These are phyloP conservation scores for Paraleonurus japonicus DNA, from an alignment of 257 asterid species.

Conservation along the genomic window DNA sequence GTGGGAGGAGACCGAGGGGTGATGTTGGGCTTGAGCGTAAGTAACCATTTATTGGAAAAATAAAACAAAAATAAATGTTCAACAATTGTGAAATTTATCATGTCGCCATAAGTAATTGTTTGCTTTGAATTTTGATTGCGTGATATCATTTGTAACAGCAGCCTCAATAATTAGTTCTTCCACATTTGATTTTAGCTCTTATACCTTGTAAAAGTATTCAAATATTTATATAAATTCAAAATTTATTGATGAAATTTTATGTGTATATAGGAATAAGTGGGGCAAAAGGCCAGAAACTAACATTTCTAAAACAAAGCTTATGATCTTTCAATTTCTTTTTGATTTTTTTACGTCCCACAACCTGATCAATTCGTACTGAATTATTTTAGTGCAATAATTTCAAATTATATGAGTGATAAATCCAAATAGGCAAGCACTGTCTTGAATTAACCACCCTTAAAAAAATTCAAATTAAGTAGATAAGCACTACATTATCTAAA, in stretches of 20 bases:
- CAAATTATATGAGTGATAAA: background rate
- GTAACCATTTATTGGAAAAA: background rate
- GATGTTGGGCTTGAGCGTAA: too few relatives aligned
- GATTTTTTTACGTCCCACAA: background rate
- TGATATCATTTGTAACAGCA: slow-evolving; percentile 7
- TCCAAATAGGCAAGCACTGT: background rate
- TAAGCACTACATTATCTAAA: background rate
- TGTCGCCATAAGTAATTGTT: slow-evolving; percentile 8
- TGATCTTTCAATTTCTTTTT: background rate
- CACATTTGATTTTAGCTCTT: slow-evolving; percentile 11
- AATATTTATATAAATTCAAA: too few relatives aligned
- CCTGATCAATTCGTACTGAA: background rate
- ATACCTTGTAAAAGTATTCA: background rate
- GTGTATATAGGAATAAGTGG: background rate
- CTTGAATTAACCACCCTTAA: background rate
- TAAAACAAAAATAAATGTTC: background rate
- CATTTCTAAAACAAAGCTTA: background rate
- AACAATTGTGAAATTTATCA: slow-evolving; percentile 1
- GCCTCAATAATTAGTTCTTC: slow-evolving; percentile 19
- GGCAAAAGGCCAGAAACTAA: too few relatives aligned
- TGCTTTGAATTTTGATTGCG: background rate
- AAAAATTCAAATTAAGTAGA: background rate
- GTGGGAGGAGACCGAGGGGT: too few relatives aligned
- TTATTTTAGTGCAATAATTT: background rate
- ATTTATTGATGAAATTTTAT: too few relatives aligned